Conservation (phyloP, 2,329 filamentous ascomycete genomes). For the Podosphaera xanthii region DNA sequence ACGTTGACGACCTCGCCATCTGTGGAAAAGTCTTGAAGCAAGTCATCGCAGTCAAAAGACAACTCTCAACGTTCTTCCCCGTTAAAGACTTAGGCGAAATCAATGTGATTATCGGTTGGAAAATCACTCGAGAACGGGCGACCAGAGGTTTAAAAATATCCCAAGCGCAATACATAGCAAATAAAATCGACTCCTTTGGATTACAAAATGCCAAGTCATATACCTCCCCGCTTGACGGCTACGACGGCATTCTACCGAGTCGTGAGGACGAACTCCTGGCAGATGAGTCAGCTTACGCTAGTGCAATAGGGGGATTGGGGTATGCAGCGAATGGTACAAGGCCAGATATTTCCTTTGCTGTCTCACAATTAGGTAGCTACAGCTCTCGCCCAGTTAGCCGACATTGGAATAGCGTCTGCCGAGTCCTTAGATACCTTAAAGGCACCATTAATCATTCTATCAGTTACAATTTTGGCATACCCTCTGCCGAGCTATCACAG, state of each 20-base stretch:
- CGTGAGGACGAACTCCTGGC: background rate
- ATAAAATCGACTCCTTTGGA: too few relatives aligned
- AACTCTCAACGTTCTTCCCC: background rate
- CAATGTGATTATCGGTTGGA: too few relatives aligned
- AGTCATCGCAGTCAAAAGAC: background rate
- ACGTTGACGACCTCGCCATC: background rate
- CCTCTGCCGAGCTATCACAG: too few relatives aligned
- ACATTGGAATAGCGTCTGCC: background rate
- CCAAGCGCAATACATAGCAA: too few relatives aligned
- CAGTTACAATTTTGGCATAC: too few relatives aligned
- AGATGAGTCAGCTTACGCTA: too few relatives aligned
- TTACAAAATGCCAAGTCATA: too few relatives aligned
- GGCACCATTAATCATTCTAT: too few relatives aligned
- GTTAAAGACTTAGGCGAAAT: background rate
- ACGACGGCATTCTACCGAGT: background rate
- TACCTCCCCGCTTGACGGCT: background rate
- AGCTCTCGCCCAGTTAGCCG: background rate
- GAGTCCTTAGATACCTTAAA: background rate
- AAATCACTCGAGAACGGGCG: too few relatives aligned
- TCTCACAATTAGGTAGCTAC: background rate
- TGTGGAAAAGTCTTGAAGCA: background rate
- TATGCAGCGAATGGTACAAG: background rate
- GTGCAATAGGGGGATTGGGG: background rate
- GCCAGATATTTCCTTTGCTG: background rate
- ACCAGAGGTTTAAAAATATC: too few relatives aligned